Evolutionary conservation across 768 basidiomycete species (phyloP), one percentile per base, ranked within the genome.

Genomic region (Gloeophyllum trabeum): DNA sequence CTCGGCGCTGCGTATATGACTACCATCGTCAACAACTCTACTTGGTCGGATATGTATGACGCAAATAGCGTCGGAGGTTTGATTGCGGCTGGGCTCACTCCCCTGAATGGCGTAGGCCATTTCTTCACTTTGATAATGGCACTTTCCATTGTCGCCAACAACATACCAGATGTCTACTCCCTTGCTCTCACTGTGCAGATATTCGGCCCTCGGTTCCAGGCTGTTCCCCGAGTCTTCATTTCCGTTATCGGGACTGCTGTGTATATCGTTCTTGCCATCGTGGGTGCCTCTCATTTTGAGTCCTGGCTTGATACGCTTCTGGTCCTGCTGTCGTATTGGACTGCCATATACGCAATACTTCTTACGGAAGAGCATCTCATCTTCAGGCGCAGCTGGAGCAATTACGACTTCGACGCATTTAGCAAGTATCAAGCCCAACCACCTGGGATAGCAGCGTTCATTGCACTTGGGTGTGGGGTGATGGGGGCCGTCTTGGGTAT

Each of bases 111-210:
- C 12, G 61, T 60, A 37, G 67, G 62, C 28, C 58, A 61, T 49
- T 66, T 70, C 41, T 51, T 69, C 21, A 53, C 69, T 5, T 60
- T 70, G 35, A 35, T 70, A n/a, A 49, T 71, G 32, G 49, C 69
- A 0, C 51, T 71, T 21, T 67, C 65, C n/a, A 61, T 61, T 20
- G 57, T 71, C 30, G 55, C 60, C 5, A 61, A 60, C 46, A 66
- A 67, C 43, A 65, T 69, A 43, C 62, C 64, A 12, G 65, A 62
- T 48, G 69, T 63, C 10, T 72, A 73, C 43, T 72, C 70, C 1
- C 54, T 68, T 6, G 71, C 63, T 6, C 61, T 73, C 23, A 67
- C 69, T 12, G 61, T 67, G 36, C 70, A 73, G 43, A 57, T 66
- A 12, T 21, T 37, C 14, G 61, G 65, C 21, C 66, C 64, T 4